phyloP scores from a whole-genome alignment of 2,329 filamentous ascomycete species.

The Orbilia ellipsospora region DNA sequence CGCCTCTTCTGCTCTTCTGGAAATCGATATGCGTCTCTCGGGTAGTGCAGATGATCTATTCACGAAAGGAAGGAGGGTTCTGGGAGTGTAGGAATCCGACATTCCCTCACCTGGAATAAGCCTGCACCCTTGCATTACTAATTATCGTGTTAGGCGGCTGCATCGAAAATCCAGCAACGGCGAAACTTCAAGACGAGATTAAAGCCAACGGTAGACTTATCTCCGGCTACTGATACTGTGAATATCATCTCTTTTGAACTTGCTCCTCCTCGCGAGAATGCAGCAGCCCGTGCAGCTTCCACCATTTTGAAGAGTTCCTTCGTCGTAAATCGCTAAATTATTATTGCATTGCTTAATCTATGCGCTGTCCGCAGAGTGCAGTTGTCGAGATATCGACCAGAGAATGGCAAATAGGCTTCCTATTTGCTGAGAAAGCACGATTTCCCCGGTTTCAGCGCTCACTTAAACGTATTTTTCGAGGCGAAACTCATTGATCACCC shows the following conservation, averaged over 20 bases:
- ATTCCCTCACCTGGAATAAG: not conserved
- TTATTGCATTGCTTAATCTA: not conserved
- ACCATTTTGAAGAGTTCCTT: slow-evolving; percentile 35
- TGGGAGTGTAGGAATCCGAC: slow-evolving; percentile 24
- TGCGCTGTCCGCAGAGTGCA: slow-evolving; percentile 11
- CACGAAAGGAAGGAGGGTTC: slow-evolving; percentile 14
- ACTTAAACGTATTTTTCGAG: slow-evolving; percentile 10
- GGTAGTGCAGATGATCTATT: slow-evolving; percentile 17
- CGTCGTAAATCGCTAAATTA: too few species aligned
- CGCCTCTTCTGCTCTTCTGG: slow-evolving; percentile 3
- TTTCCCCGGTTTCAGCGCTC: too few species aligned
- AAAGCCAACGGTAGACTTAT: slow-evolving; percentile 25
- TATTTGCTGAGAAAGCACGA: too few species aligned
- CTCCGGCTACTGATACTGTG: slow-evolving; percentile 14
- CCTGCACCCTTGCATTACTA: too few species aligned
- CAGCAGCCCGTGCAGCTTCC: slow-evolving; percentile 31
- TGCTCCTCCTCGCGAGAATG: slow-evolving; percentile 8
- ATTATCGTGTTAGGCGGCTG: slow-evolving; percentile 14
- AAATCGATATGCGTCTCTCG: slow-evolving; percentile 17
- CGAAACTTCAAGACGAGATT: slow-evolving; percentile 11
- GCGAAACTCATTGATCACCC: slow-evolving; percentile 17
- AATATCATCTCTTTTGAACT: not conserved
- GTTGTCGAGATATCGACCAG: too few species aligned
- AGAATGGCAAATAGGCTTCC: too few species aligned
- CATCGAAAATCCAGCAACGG: slow-evolving; percentile 15